phyloP scores from a whole-genome alignment of 2,329 filamentous ascomycete species.

The Aspergillus amoenus region DNA sequence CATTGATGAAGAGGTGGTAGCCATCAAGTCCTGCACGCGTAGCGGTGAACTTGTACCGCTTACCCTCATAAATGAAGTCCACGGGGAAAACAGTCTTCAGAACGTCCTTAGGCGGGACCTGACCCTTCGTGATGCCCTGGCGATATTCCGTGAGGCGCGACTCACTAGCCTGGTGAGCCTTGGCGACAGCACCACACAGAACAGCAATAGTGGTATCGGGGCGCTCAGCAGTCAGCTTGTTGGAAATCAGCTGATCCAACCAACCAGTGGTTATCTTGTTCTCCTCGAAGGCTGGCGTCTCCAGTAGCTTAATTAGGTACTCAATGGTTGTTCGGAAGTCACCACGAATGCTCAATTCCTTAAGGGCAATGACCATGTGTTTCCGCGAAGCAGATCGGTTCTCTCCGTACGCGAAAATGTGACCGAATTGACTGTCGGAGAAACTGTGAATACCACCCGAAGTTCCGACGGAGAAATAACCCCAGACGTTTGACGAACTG shows the following conservation, averaged over 20 bases:
- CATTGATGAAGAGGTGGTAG: constrained; percentile 98
- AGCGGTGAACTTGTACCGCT: constrained; percentile 96
- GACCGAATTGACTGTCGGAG: constrained; percentile 97
- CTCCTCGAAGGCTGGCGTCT: constrained; percentile 96
- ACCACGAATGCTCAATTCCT: constrained; percentile 98
- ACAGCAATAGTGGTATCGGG: constrained; percentile 93
- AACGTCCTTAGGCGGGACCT: constrained; percentile 94
- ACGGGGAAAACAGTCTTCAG: constrained; percentile 97
- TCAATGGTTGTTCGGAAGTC: constrained; percentile 98
- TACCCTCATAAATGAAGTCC: constrained; percentile 98
- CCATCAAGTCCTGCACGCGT: constrained; percentile 89
- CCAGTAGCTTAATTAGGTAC: constrained; percentile 97
- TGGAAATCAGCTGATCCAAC: constrained; percentile 97
- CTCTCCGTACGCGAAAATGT: constrained; percentile 99
- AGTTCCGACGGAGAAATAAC: constrained; percentile 98
- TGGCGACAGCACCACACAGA: constrained; percentile 90
- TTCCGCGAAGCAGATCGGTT: constrained; percentile 94
- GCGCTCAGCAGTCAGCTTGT: constrained; percentile 93
- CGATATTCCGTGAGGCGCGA: constrained; percentile 83
- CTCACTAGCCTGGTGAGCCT: constrained; percentile 93
- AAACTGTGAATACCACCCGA: constrained; percentile 98
- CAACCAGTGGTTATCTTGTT: constrained; percentile 99
- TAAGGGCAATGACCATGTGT: constrained; percentile 98
- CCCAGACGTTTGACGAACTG: constrained; percentile 98
- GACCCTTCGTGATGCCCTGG: constrained; percentile 88